phyloP scores from a whole-genome alignment of 139 green algal genomes.

The Ostreobium quekettii region DNA sequence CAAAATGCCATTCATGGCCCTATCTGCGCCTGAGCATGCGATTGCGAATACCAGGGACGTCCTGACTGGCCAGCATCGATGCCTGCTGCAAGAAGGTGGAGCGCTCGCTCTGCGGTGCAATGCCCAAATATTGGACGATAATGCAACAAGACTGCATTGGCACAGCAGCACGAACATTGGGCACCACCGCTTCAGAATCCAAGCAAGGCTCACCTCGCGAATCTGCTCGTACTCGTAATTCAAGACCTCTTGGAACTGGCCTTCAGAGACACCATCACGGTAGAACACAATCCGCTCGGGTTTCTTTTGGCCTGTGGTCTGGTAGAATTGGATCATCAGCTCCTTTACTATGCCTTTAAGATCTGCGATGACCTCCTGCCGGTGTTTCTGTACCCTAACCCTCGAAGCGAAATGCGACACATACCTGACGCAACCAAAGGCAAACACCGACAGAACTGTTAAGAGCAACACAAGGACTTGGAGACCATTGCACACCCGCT shows the following conservation, averaged over 20 bases:
- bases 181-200: no score
- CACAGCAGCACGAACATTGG: no score
- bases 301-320: not conserved
- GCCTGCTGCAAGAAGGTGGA: no score
- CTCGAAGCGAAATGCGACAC: conserved; percentile 3
- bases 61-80: no score
- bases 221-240: conserved; percentile 10
- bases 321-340: conserved; percentile 14
- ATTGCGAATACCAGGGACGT: no score
- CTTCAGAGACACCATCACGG: conserved; percentile 19
- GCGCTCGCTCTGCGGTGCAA: no score
- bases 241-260: conserved; percentile 15
- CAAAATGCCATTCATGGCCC: no score
- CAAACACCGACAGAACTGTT: not conserved
- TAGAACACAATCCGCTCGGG: conserved; percentile 16
- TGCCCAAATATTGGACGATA: no score
- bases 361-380: conserved; percentile 11
- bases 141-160: no score
- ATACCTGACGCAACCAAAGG: not conserved
- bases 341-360: conserved; percentile 9
- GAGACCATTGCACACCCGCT: no score
- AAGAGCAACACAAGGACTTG: not conserved
- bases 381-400: not conserved
- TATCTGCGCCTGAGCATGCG: no score
- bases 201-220: no score